Conservation (phyloP, 2,329 filamentous ascomycete genomes). For the Lachnellula arida region DNA sequence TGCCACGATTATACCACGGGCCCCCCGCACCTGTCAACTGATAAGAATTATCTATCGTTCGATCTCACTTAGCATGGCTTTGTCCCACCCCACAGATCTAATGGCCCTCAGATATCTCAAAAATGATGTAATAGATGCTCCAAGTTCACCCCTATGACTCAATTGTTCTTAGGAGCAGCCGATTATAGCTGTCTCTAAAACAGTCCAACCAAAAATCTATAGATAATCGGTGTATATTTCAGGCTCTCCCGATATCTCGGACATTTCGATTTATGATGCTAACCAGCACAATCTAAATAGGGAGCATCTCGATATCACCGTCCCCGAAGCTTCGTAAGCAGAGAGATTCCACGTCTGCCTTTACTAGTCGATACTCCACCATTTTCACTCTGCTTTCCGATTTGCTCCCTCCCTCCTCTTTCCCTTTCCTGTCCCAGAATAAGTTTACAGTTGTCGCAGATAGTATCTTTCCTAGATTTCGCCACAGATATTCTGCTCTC, state of each 20-base stretch:
- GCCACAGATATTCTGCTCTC: constrained; percentile 13
- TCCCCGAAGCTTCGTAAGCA: constrained; percentile 1
- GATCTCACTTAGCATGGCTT: too few species aligned
- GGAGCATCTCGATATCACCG: background rate
- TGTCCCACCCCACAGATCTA: too few species aligned
- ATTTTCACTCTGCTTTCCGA: constrained; percentile 20
- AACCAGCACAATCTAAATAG: background rate
- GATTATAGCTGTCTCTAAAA: constrained; percentile 3
- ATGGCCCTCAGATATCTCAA: too few species aligned
- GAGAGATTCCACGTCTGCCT: background rate
- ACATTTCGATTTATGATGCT: constrained; percentile 3
- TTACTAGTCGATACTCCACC: constrained; percentile 1
- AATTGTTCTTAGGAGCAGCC: constrained; percentile 7
- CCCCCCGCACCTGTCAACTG: too few species aligned
- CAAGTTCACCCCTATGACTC: background rate
- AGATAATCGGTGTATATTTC: constrained; percentile 3
- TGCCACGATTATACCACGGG: too few species aligned
- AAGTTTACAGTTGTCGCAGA: constrained; percentile 12
- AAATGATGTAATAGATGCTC: too few species aligned
- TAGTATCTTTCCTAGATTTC: constrained; percentile 16
- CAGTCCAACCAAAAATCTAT: background rate
- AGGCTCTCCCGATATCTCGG: constrained; percentile 1
- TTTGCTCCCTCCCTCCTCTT: constrained; percentile 16
- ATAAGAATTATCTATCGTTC: too few species aligned
- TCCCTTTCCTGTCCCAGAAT: constrained; percentile 9